These are phyloP conservation scores for Salix arbutifolia DNA, from an alignment of 345 rosid species.

Conservation along the genomic window DNA sequence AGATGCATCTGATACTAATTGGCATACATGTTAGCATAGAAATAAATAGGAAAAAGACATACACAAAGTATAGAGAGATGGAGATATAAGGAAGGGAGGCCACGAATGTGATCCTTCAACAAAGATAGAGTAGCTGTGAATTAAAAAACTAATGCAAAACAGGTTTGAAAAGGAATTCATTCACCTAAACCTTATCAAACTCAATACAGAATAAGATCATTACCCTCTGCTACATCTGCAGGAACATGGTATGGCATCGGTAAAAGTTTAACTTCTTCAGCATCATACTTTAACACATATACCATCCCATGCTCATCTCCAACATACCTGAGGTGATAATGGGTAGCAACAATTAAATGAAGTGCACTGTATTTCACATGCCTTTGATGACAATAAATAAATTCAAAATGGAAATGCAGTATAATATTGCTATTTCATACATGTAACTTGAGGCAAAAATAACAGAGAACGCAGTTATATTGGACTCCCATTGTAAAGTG, in stretches of 20 bases:
- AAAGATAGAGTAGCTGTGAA: not conserved
- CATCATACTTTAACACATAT: constrained; percentile 18
- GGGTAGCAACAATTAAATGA: not conserved
- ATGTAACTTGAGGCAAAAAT: constrained; percentile 24
- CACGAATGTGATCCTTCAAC: not conserved
- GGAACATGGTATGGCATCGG: constrained; percentile 24
- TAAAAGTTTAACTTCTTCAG: constrained; percentile 9
- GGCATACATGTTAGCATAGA: not conserved
- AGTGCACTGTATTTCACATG: not conserved
- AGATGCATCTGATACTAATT: constrained; percentile 18
- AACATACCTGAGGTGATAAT: constrained; percentile 16
- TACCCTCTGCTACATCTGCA: constrained; percentile 19
- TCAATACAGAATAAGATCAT: not conserved
- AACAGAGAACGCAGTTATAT: constrained; percentile 25
- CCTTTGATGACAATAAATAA: not conserved
- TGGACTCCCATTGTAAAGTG: constrained; percentile 25
- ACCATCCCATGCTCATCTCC: constrained; percentile 32
- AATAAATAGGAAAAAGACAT: not conserved
- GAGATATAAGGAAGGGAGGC: not conserved
- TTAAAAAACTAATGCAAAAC: not conserved
- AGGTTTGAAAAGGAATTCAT: not conserved
- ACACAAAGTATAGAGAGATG: not conserved
- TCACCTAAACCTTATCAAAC: not conserved
- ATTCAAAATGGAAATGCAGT: not conserved
- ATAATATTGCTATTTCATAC: constrained; percentile 1